phyloP scores from a whole-genome alignment of 2,329 filamentous ascomycete genomes.

The Tolypocladium tropicale region DNA sequence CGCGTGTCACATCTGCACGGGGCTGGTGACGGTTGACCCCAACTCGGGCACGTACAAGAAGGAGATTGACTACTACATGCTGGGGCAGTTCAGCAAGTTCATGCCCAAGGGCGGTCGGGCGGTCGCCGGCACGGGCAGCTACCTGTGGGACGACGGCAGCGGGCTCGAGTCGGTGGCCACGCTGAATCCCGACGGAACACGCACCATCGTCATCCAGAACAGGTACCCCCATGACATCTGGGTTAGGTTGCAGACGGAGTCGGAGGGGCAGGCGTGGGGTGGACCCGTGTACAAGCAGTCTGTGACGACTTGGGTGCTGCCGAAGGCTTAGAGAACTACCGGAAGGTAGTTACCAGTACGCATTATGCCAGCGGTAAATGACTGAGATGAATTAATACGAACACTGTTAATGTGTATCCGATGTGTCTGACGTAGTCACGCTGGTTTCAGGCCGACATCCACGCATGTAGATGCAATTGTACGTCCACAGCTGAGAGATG shows the following conservation, averaged over 20 bases:
- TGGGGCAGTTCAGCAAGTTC: constrained; percentile 40
- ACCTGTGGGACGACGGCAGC: constrained; percentile 25
- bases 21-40: constrained; percentile 45
- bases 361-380: too few species aligned
- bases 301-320: background rate
- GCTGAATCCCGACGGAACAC: constrained; percentile 33
- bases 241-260: constrained; percentile 22
- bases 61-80: constrained; percentile 41
- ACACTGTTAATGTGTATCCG: background rate
- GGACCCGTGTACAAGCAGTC: background rate
- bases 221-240: constrained; percentile 34
- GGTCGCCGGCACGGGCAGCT: constrained; percentile 31
- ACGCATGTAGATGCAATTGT: too few species aligned
- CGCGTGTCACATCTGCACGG: constrained; percentile 31
- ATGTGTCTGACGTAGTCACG: too few species aligned
- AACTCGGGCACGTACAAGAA: constrained; percentile 29
- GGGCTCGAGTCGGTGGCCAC: constrained; percentile 35
- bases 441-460: too few species aligned
- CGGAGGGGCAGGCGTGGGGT: constrained; percentile 25
- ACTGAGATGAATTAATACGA: background rate
- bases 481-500: too few species aligned
- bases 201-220: constrained; percentile 34
- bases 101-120: constrained; percentile 34
- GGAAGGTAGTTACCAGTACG: too few species aligned
- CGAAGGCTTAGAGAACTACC: background rate